Percentiles rank a stretch among this genome's conserved stretches.
Conservation (phyloP, 108 stramenopile genomes). For the Skeletonema costatum region DNA sequence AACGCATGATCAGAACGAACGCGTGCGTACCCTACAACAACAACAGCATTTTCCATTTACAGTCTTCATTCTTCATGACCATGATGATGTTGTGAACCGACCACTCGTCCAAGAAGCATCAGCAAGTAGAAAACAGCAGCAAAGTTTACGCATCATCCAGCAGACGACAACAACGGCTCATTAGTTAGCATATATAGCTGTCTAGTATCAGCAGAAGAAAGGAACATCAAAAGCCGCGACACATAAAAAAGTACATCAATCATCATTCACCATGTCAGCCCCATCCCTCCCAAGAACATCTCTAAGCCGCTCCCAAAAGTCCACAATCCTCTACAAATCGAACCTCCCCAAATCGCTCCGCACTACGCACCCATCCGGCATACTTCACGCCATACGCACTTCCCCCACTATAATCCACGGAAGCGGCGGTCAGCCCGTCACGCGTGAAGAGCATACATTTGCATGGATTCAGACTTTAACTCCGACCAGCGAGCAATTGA, state of each 20-base stretch:
- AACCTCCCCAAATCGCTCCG: constrained; percentile 12
- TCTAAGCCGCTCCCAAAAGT: not conserved
- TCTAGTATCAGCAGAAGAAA: not conserved
- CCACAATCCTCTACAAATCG: constrained; percentile 17
- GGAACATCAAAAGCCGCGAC: not conserved
- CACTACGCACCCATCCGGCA: not conserved
- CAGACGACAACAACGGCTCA: not conserved
- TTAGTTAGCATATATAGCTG: too few relatives aligned
- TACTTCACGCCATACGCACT: constrained; percentile 18
- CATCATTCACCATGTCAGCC: not conserved
- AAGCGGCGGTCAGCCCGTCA: not conserved
- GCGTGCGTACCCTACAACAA: too few relatives aligned
- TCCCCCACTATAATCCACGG: not conserved
- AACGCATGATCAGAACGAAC: too few relatives aligned
- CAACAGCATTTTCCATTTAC: too few relatives aligned
- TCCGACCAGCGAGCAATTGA: not conserved
- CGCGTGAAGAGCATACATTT: constrained; percentile 20
- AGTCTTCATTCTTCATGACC: too few relatives aligned
- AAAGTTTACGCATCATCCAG: too few relatives aligned
- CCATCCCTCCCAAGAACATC: not conserved
- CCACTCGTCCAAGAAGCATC: too few relatives aligned
- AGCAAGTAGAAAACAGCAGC: too few relatives aligned
- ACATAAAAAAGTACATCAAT: not conserved
- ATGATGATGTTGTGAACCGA: too few relatives aligned
- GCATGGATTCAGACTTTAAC: constrained; percentile 11